These are phyloP conservation scores for Cerioporus squamosus DNA, from an alignment of 1,284 basidiomycete species.

Conservation along the genomic window DNA sequence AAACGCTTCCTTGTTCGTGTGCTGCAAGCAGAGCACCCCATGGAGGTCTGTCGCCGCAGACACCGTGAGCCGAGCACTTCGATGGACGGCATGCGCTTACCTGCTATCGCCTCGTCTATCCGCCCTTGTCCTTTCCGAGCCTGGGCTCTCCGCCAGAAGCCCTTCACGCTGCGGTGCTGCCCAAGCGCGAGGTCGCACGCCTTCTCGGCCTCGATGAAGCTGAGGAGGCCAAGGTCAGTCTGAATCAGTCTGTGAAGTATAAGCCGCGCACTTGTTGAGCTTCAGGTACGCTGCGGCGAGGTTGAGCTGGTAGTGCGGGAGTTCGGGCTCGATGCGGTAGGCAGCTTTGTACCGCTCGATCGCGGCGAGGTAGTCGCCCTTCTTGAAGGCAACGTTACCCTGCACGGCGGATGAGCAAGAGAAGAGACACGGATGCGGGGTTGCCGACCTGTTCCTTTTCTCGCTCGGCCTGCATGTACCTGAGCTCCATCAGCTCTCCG, in stretches of 20 bases:
- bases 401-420: constrained; percentile 30
- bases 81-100: constrained; percentile 33
- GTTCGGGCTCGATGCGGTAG: constrained; percentile 64
- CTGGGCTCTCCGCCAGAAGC: constrained; percentile 65
- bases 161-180: constrained; percentile 69
- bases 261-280: constrained; percentile 54
- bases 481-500: constrained; percentile 70
- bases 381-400: constrained; percentile 69
- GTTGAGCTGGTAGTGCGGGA: constrained; percentile 74
- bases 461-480: constrained; percentile 66
- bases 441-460: constrained; percentile 64
- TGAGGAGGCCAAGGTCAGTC: constrained; percentile 29
- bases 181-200: constrained; percentile 64
- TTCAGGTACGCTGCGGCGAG: constrained; percentile 72
- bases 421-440: not conserved
- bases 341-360: constrained; percentile 61
- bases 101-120: constrained; percentile 64
- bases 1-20: constrained; percentile 60
- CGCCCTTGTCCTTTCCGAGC: constrained; percentile 62
- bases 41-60: constrained; percentile 51
- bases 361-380: constrained; percentile 56
- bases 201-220: constrained; percentile 70
- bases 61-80: too few relatives aligned
- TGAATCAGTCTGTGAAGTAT: constrained; percentile 1
- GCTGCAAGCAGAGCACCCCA: constrained; percentile 60